Conservation (phyloP, 495 filamentous ascomycete genomes). For the Annulohypoxylon moriforme region DNA sequence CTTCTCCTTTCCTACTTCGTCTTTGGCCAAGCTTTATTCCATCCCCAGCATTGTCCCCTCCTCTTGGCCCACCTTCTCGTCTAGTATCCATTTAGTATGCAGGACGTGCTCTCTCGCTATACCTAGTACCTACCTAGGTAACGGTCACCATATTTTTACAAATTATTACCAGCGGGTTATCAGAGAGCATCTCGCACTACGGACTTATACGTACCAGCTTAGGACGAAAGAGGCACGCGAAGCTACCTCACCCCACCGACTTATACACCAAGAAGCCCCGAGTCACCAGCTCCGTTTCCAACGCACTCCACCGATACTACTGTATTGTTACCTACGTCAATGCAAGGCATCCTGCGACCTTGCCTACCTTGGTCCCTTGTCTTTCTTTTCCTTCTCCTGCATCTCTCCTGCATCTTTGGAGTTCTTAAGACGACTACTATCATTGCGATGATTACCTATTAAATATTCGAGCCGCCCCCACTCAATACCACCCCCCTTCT, state of each 20-base stretch:
- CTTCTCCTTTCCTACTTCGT: background rate
- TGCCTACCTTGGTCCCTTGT: background rate
- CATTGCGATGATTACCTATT: constrained; percentile 11
- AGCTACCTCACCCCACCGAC: constrained; percentile 38
- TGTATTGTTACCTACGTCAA: constrained; percentile 33
- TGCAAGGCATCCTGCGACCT: constrained; percentile 25
- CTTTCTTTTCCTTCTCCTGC: constrained; percentile 8
- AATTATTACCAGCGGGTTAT: constrained; percentile 17
- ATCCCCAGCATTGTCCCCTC: background rate
- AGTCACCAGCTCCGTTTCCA: constrained; percentile 12
- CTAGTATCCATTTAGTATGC: background rate
- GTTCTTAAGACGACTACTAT: constrained; percentile 1
- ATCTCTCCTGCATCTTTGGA: constrained; percentile 11
- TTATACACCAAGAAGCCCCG: constrained; percentile 24
- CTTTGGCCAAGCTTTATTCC: constrained; percentile 2
- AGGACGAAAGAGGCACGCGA: constrained; percentile 27
- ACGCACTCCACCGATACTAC: constrained; percentile 27
- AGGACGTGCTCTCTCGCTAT: background rate
- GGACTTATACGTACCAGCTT: constrained; percentile 6
- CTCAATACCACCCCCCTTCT: constrained; percentile 16
- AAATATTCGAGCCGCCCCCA: constrained; percentile 30
- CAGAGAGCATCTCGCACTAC: constrained; percentile 17
- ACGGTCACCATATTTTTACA: background rate
- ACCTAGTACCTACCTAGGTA: background rate
- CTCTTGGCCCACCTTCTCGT: background rate